Base-by-base conservation (phyloP, 768 basidiomycete species). In the Leccinum subgranulosum region DNA sequence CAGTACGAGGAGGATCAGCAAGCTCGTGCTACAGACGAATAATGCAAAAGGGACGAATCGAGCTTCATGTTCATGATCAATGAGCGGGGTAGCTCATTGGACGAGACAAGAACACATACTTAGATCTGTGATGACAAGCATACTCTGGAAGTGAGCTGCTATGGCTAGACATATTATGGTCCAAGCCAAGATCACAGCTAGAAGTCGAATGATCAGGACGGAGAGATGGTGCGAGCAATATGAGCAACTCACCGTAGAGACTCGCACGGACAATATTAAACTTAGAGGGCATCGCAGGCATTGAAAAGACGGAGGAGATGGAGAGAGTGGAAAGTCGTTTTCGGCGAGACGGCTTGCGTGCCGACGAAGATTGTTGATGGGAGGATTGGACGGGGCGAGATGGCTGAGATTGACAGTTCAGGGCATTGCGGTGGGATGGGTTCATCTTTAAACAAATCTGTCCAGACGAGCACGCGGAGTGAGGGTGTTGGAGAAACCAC, bases 31-130 rank as follows among this genome's bases (percentile, higher is more conserved):
- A 66, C 85, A 88, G 46, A 91, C 88, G 64, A 92, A 92, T 68
- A 93, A 81, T 53, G 91, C 86, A 67, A 91, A 89, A 17, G 91
- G 91, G 39, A 93, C 85, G 69, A 92, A 93, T 75, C 86, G 90
- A 75, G 91, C 91, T 93, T 64, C 8, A 53, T 27, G 47, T 92
- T 64, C 6, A 54, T 29, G 47, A 21, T 47, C 55, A 36, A 51
- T 53, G 31, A 64, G 21, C 6, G 46, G 59, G n/a, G 49, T 8
- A 34, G 10, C 43, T 25, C 4, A 19, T n/a, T n/a, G 43, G n/a
- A 51, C 29, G 14, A 51, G 17, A 52, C 7, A 41, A 12, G 21
- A 3, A 57, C 14, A 49, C 87, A 69, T 70, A 92, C 90, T 92
- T 70, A 93, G 86, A 75, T 92, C 88, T 56, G 87, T 89, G 62